Conservation (phyloP, 805 yeast genomes). For the Candida takata region DNA sequence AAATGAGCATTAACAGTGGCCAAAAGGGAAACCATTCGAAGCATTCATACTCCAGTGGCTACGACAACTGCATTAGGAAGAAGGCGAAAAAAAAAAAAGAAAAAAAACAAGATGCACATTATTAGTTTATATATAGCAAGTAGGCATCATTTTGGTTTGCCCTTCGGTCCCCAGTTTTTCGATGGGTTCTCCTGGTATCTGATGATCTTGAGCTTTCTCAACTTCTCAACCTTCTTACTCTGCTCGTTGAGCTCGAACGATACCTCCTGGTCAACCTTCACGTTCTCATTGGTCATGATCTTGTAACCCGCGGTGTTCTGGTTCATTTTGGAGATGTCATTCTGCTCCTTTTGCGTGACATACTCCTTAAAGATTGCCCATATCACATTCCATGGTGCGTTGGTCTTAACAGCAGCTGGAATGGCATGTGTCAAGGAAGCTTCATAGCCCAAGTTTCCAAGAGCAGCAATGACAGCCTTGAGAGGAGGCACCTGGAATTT, state of each 20-base stretch:
- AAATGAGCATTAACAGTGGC: too few relatives aligned
- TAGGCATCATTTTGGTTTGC: conserved; percentile 49
- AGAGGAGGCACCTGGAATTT: conserved; percentile 82
- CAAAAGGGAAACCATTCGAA: too few relatives aligned
- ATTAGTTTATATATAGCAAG: not conserved
- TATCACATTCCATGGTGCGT: conserved; percentile 78
- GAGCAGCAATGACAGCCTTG: conserved; percentile 62
- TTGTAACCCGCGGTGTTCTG: conserved; percentile 52
- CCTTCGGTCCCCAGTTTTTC: conserved; percentile 95
- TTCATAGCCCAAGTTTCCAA: conserved; percentile 76
- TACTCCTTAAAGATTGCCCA: conserved; percentile 70
- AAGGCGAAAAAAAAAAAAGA: too few relatives aligned
- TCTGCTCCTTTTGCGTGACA: conserved; percentile 38
- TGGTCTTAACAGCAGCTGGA: conserved; percentile 79
- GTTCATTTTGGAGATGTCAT: conserved; percentile 25
- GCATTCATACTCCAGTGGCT: too few relatives aligned
- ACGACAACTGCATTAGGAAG: too few relatives aligned
- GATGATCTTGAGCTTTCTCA: conserved; percentile 73
- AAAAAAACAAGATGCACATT: too few relatives aligned
- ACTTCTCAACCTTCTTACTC: conserved; percentile 47
- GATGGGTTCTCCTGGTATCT: conserved; percentile 90
- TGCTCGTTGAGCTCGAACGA: conserved; percentile 58
- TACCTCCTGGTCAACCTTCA: conserved; percentile 30
- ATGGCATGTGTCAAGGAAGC: conserved; percentile 88
- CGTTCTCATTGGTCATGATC: conserved; percentile 40